These are phyloP conservation scores for Dendrobium chrysotoxum DNA, from an alignment of 106 monocot genomes.

Conservation along the genomic window DNA sequence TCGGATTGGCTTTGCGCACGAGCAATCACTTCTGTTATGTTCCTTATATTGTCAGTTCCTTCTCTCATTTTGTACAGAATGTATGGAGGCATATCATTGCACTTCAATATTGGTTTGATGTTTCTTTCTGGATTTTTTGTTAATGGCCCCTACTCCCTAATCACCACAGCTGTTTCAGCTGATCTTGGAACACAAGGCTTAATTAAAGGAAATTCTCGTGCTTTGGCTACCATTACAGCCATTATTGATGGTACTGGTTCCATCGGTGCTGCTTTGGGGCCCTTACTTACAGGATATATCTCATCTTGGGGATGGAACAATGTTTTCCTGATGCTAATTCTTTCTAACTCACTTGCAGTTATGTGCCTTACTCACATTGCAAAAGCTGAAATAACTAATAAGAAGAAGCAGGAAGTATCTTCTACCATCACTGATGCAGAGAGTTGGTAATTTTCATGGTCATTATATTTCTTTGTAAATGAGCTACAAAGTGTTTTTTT, in stretches of 20 bases:
- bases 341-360: slow-evolving; percentile 58
- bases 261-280: slow-evolving; percentile 82
- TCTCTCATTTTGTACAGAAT: slow-evolving; percentile 55
- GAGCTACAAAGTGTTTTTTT: background rate
- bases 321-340: slow-evolving; percentile 84
- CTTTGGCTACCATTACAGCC: slow-evolving; percentile 88
- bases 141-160: slow-evolving; percentile 89
- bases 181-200: slow-evolving; percentile 78
- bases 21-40: slow-evolving; percentile 64
- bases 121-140: slow-evolving; percentile 86
- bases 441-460: too few relatives aligned
- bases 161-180: slow-evolving; percentile 86
- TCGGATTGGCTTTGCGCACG: slow-evolving; percentile 70
- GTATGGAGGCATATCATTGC: slow-evolving; percentile 53
- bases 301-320: slow-evolving; percentile 77
- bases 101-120: slow-evolving; percentile 63
- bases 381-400: slow-evolving; percentile 58
- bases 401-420: slow-evolving; percentile 23
- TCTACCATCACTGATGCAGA: background rate
- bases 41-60: slow-evolving; percentile 73
- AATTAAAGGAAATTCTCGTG: slow-evolving; percentile 60
- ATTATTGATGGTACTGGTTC: slow-evolving; percentile 98
- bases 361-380: slow-evolving; percentile 65
- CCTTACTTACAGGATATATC: slow-evolving; percentile 86
- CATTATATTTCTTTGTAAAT: too few relatives aligned